Conservation (phyloP, 192 early-diverging fungal species). For the Geosiphon pyriformis region DNA sequence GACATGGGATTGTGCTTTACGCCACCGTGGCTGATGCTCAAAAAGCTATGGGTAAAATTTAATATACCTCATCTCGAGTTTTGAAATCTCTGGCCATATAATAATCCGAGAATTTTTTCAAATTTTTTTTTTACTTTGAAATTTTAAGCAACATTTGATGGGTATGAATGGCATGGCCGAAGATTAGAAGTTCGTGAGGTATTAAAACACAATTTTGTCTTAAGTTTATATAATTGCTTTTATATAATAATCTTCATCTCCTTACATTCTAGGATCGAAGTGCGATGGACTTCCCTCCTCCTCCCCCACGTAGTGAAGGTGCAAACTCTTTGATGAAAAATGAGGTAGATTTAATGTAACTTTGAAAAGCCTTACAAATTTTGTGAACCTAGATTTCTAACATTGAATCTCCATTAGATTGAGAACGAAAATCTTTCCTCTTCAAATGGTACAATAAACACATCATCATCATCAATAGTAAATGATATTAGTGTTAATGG, state of each 20-base stretch:
- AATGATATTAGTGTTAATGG: conserved; percentile 1
- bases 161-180: conserved; percentile 37
- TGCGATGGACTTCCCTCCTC: conserved; percentile 30
- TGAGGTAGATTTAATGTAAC: conserved; percentile 1
- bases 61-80: not conserved
- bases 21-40: conserved; percentile 52
- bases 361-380: too few species aligned
- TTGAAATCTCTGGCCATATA: too few species aligned
- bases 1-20: conserved; percentile 59
- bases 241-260: too few species aligned
- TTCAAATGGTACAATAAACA: not conserved
- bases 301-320: conserved; percentile 21
- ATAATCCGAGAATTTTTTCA: too few species aligned
- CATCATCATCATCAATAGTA: not conserved
- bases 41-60: conserved; percentile 44
- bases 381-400: too few species aligned
- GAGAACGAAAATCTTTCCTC: conserved; percentile 7
- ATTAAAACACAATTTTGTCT: too few species aligned
- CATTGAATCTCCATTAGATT: not conserved
- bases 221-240: too few species aligned
- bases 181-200: conserved; percentile 41
- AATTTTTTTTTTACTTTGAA: not conserved
- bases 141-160: conserved; percentile 35
- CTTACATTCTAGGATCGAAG: conserved; percentile 43
- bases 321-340: conserved; percentile 4